Evolutionary conservation across 1,284 basidiomycete species (phyloP), one percentile per base, ranked within the genome.

Genomic region (Malassezia globosa): DNA sequence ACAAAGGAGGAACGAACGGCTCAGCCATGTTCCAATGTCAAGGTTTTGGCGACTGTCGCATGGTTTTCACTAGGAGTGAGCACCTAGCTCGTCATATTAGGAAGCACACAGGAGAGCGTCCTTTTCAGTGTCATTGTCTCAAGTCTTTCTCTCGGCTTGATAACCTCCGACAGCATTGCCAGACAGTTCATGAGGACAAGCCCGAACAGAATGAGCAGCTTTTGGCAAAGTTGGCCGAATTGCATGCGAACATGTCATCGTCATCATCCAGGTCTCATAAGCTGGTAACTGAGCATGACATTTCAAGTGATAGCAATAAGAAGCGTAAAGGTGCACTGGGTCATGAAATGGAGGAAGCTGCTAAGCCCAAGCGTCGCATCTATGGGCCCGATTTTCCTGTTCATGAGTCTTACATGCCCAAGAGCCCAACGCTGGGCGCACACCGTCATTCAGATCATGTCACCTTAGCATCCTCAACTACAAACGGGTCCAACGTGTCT

Each of bases 81-180:
- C 90, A 95, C 75, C 77, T 96, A 4, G 89, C 90, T 51, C 79
- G 90, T 61, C 90, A 96, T 76, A 87, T 95, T 66, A 78, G 88
- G 60, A 95, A 95, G 78, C 90, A 95, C 73, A 95, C 90, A 14
- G 90, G 90, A 54, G 90, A 95, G 72, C 80, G 88, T 5, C 90
- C 90, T 4, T 95, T 95, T 74, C 59, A 61, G 24, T 96, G 90
- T 71, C 89, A 95, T 69, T 96, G 90, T 75, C 81, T 82, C 23
- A 92, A 94, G 72, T 83, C 90, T 53, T 95, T 96, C 70, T 92
- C 87, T 14, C 82, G 90, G 21, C 82, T 95, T 66, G 90, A 96
- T 76, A 96, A 96, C 70, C 79, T 96, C 10, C 82, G 90, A 38
- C 90, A 95, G 68, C 90, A 96, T 73, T 86, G 89, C 0, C 85